phyloP scores from a whole-genome alignment of 1,284 basidiomycete genomes.

The Ustilago esculenta region DNA sequence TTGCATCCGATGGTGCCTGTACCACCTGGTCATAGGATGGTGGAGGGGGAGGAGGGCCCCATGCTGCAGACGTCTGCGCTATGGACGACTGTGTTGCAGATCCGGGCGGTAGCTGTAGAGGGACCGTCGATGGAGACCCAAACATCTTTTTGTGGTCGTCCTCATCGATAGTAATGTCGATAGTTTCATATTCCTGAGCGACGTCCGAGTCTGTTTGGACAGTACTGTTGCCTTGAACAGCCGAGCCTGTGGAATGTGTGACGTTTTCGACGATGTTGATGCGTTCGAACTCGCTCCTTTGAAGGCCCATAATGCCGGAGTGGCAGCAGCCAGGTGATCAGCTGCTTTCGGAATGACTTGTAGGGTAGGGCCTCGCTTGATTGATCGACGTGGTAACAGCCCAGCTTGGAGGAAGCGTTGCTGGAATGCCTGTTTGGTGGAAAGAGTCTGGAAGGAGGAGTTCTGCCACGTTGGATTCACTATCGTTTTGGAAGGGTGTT shows the following conservation, averaged over 20 bases:
- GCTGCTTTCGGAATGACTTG: too few species aligned
- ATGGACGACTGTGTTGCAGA: conserved; percentile 2
- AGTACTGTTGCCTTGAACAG: not conserved
- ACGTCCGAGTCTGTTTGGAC: not conserved
- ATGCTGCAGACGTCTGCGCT: not conserved
- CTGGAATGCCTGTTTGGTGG: too few species aligned
- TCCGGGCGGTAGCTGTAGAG: conserved; percentile 4
- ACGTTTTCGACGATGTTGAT: conserved; percentile 29
- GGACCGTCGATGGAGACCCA: conserved; percentile 10
- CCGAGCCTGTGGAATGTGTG: conserved; percentile 16
- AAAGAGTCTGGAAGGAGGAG: too few species aligned
- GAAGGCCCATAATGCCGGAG: conserved; percentile 17
- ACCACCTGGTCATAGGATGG: conserved; percentile 8
- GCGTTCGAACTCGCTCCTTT: conserved; percentile 15
- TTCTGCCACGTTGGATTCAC: too few species aligned
- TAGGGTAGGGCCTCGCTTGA: not conserved
- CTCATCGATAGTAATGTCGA: conserved; percentile 47
- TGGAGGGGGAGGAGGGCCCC: conserved; percentile 9
- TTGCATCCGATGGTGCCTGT: not conserved
- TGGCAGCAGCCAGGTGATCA: not conserved
- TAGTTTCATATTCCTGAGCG: conserved; percentile 8
- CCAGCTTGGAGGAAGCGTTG: too few species aligned
- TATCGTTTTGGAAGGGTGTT: too few species aligned
- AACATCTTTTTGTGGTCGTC: conserved; percentile 37
- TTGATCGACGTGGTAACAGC: not conserved